These are phyloP conservation scores for Mrakia gelida DNA, from an alignment of 768 basidiomycete species.

Conservation along the genomic window DNA sequence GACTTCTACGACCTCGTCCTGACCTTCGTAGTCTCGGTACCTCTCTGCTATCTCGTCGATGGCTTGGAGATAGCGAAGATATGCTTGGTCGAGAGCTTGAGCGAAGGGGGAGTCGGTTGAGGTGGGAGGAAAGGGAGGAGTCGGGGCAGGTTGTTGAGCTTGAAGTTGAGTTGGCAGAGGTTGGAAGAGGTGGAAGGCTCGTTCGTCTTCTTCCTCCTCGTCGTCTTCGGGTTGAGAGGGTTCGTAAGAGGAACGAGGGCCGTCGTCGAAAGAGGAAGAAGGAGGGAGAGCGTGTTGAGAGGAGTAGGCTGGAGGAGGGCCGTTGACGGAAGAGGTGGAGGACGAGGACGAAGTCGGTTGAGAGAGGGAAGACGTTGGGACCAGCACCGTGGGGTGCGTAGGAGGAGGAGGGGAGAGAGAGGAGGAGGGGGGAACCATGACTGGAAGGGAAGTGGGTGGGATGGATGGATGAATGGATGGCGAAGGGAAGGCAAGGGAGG, in stretches of 20 bases:
- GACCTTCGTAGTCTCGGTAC: background rate
- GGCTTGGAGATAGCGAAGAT: background rate
- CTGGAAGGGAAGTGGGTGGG: too few relatives aligned
- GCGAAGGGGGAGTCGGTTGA: background rate
- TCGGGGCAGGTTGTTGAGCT: background rate
- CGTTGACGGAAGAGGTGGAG: background rate
- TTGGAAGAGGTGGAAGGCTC: background rate
- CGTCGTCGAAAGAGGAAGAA: background rate
- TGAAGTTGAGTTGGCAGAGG: background rate
- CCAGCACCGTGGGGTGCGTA: background rate
- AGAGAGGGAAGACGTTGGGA: background rate
- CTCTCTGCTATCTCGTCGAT: slow-evolving; percentile 13
- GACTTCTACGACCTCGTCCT: background rate
- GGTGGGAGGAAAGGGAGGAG: background rate
- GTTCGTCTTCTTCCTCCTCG: background rate
- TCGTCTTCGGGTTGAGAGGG: background rate
- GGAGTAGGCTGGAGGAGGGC: background rate
- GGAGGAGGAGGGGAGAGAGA: background rate
- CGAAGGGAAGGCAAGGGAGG: too few relatives aligned
- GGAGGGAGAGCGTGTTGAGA: too few relatives aligned
- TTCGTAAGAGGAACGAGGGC: background rate
- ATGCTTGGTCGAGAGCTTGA: slow-evolving; percentile 1
- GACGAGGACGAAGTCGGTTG: background rate
- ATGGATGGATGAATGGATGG: too few relatives aligned
- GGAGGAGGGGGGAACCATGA: background rate